Percentiles rank a stretch among this genome's conserved stretches.
Conservation (phyloP, 2,329 filamentous ascomycete genomes). For the Alternaria solani region DNA sequence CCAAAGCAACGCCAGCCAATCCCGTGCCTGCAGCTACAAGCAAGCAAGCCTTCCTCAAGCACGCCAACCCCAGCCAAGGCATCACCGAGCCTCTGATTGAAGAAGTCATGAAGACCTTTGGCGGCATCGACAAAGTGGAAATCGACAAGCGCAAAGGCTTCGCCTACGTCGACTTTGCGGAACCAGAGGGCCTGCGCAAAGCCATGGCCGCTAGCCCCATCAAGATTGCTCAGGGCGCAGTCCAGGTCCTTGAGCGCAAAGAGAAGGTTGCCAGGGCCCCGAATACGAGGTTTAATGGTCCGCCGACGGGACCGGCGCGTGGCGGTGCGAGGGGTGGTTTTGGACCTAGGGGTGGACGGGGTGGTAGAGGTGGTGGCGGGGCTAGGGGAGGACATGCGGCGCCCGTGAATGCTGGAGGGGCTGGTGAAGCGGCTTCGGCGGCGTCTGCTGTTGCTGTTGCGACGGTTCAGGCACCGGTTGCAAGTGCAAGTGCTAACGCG, state of each 20-base stretch:
- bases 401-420: constrained; percentile 15
- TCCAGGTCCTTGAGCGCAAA: constrained; percentile 86
- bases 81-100: constrained; percentile 84
- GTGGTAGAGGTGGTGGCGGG: constrained; percentile 45
- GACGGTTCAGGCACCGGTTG: constrained; percentile 13
- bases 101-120: constrained; percentile 76
- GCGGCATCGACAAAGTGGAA: constrained; percentile 79
- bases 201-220: constrained; percentile 85
- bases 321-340: constrained; percentile 46
- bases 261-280: constrained; percentile 55
- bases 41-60: constrained; percentile 65
- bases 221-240: constrained; percentile 81
- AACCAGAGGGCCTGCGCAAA: constrained; percentile 74
- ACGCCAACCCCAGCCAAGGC: constrained; percentile 83
- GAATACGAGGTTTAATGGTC: constrained; percentile 39
- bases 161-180: constrained; percentile 88
- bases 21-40: constrained; percentile 44
- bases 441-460: constrained; percentile 7
- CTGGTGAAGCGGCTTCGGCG: constrained; percentile 20
- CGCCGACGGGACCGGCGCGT: constrained; percentile 39
- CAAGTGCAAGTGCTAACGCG: constrained; percentile 17
- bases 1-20: constrained; percentile 23
- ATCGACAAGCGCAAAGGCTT: constrained; percentile 96
- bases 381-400: constrained; percentile 38
- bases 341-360: constrained; percentile 45